A percentile compares a stretch with the other conserved stretches of the same genome.
phyloP scores from a whole-genome alignment of 1,139 yeast species.

The Trichomonascaceae sp. region DNA sequence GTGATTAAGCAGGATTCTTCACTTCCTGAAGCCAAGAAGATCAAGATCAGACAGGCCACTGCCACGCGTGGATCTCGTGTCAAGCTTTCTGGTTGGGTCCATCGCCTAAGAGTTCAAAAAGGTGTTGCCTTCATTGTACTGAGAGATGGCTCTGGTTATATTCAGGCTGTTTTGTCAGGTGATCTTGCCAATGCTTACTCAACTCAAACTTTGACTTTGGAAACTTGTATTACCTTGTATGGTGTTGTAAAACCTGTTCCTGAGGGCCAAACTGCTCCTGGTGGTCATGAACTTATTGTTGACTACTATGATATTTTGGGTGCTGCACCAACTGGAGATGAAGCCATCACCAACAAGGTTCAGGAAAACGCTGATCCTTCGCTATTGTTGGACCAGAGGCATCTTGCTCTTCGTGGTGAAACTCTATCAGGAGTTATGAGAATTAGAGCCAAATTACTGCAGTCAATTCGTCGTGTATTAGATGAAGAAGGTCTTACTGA shows the following conservation, averaged over 20 bases:
- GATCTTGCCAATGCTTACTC: conserved; percentile 87
- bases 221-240: conserved; percentile 71
- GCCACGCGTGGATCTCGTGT: conserved; percentile 57
- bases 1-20: conserved; percentile 64
- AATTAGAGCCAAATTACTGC: conserved; percentile 78
- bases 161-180: conserved; percentile 85
- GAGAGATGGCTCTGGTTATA: conserved; percentile 90
- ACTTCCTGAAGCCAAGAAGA: conserved; percentile 61
- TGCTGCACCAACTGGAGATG: conserved; percentile 94
- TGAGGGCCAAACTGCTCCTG: conserved; percentile 96
- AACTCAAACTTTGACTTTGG: conserved; percentile 80
- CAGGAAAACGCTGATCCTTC: conserved; percentile 95
- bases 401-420: conserved; percentile 92
- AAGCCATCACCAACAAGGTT: conserved; percentile 87
- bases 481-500: conserved; percentile 72
- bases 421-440: conserved; percentile 90
- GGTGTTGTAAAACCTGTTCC: conserved; percentile 83
- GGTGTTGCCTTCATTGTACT: conserved; percentile 85
- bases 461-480: conserved; percentile 69
- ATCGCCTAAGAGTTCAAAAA: conserved; percentile 87
- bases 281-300: conserved; percentile 89
- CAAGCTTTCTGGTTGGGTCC: conserved; percentile 88
- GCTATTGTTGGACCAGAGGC: conserved; percentile 87
- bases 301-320: conserved; percentile 88
- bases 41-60: conserved; percentile 56